Evolutionary conservation across 768 basidiomycete species (phyloP).

Genomic region (Xerocomellus chrysenteron): DNA sequence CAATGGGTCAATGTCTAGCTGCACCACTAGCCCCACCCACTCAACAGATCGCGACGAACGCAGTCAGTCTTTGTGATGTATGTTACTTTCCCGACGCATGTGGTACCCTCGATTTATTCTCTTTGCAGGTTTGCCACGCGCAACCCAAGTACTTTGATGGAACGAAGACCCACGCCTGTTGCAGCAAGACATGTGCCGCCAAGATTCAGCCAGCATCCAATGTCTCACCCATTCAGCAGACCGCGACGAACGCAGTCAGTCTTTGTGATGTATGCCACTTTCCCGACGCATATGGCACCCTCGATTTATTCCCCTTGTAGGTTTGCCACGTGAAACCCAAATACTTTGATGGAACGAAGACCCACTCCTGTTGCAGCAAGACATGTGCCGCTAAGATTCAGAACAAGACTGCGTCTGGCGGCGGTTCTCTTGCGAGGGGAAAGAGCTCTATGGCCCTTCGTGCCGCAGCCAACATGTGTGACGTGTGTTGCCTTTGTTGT

Average conservation of each 20-base stretch:
- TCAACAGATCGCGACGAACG: conserved; percentile 22
- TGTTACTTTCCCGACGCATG: conserved; percentile 17
- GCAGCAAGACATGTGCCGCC: conserved; percentile 58
- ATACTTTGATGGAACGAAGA: conserved; percentile 53
- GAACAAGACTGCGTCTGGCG: conserved; percentile 27
- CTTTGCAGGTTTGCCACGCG: conserved; percentile 49
- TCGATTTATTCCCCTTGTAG: conserved; percentile 31
- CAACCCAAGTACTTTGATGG: conserved; percentile 59
- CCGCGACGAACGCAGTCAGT: conserved; percentile 29
- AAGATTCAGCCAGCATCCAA: conserved; percentile 34
- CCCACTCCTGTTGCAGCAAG: conserved; percentile 59
- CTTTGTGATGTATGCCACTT: conserved; percentile 50
- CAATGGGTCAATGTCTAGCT: conserved; percentile 36
- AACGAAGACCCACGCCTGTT: conserved; percentile 54
- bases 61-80: conserved; percentile 52
- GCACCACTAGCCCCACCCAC: conserved; percentile 16
- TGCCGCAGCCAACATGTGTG: conserved; percentile 43
- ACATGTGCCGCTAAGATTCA: conserved; percentile 52
- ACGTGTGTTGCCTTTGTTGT: conserved; percentile 38
- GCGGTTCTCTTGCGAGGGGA: conserved; percentile 26
- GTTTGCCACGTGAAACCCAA: conserved; percentile 56
- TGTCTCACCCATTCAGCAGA: conserved; percentile 11
- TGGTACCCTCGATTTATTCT: background rate
- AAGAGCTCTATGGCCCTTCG: conserved; percentile 27
- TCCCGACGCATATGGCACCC: conserved; percentile 2